Evolutionary conservation across 129 eudicot species (phyloP), one percentile per base, ranked within the genome.

Genomic region (Chrysanthemum seticuspe): DNA sequence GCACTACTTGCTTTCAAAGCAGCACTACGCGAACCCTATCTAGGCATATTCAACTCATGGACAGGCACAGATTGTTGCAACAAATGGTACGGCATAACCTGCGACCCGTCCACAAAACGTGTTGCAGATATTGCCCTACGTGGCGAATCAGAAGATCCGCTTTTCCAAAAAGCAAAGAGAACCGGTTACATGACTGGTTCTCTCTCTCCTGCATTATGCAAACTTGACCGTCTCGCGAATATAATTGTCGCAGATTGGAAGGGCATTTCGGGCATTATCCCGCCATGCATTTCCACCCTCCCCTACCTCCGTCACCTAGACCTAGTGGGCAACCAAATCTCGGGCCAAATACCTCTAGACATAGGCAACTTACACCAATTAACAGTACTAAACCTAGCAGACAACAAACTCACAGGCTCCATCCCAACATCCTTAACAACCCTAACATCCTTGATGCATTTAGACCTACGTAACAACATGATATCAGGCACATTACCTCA

Each of bases 121-220:
- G 99, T 94, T 10, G 97, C 97, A 10, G 99, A 85, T 70, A 94
- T 92, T 31, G 89, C 87, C 48, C 92, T 94, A 18, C 92, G 98
- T 0, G 98, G 97, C 55, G 97, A 88, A 63, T 90, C 97, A 6
- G 97, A 94, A 65, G 98, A 94, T 29, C 96, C 97, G 49, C 81
- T 94, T 65, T 94, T 87, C 61, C 81, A 90, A 8, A 84, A 79
- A 61, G 88, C 96, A 1, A 87, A 74, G 72, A 87, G 89, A 10
- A 86, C 98, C 25, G 98, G 98, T 6, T 81, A 82, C 76, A 94
- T 94, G 98, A 90, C 91, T 67, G 97, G 98, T 25, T 54, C 87
- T 0, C 83, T 94, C 58, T 94, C 98, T 6, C 91, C 96, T 5
- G 82, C 86, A 10, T 67, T 94, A 6, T 94, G 98, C 74, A 80